Base-by-base conservation (phyloP, 441 rosid species). In the Arabidopsis hybrid region DNA sequence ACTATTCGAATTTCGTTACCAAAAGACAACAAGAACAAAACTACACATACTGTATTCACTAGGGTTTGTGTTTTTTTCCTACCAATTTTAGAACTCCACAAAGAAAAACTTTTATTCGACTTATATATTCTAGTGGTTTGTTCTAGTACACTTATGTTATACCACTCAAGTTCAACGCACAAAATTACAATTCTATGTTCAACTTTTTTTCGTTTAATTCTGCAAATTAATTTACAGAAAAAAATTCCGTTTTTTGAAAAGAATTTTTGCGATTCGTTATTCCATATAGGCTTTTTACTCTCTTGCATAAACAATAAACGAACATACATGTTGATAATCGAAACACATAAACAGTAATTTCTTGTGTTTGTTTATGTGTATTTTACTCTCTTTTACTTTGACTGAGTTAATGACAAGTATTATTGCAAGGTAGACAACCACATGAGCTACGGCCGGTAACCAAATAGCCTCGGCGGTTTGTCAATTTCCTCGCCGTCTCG, bases 381-480 rank as follows among this genome's bases (percentile, higher is more conserved):
- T 36, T 46, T 62, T 38, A 55, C 65, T 29, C 45, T 36, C n/a
- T 58, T 14, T 8, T 1, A 59, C 38, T 4, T 21, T 21, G 26
- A 21, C 9, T 8, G 29, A 68, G 7, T 50, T 65, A 77, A 14
- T 14, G 45, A 21, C 18, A 77, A 12, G 42, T 75, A 64, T 65
- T 75, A 52, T 79, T 80, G 55, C 89, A 87, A 64, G 92, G 96
- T 60, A 91, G 81, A 76, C 96, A 93, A 71, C 97, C 96, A 67
- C 96, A 91, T 29, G 87, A 85, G 46, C 71, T 75, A 55, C 80
- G 86, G n/a, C 87, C 75, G 4, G 87, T 60, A 69, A 85, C 67
- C 45, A 70, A 76, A 43, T 63, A 73, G 9, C 81, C 81, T 10
- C 71, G 84, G 51, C 76, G 72, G 75, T 75, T 78, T 3, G 83